A percentile compares a stretch with the other conserved stretches of the same genome.
phyloP scores from a whole-genome alignment of 371 early-diverging fungal genomes.

The Globomyces sp. region DNA sequence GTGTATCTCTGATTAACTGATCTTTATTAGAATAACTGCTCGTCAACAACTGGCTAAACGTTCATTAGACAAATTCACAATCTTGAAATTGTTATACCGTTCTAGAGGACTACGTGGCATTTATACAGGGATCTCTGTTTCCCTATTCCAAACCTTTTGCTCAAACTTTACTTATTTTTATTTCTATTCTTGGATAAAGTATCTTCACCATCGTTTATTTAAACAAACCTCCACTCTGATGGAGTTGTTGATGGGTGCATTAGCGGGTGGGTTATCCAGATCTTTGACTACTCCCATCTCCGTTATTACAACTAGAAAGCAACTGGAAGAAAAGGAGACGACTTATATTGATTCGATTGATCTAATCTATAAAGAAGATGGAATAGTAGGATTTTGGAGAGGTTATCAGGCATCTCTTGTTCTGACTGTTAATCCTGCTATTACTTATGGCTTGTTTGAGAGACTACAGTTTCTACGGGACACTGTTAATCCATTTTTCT shows the following conservation, averaged over 20 bases:
- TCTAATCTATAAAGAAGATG: conserved; percentile 45
- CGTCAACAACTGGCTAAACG: conserved; percentile 45
- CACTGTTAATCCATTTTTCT: neutral
- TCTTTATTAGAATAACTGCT: neutral
- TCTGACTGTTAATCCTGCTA: conserved; percentile 76
- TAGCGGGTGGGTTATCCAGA: conserved; percentile 85
- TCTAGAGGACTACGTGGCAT: conserved; percentile 82
- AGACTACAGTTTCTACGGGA: conserved; percentile 48
- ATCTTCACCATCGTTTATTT: conserved; percentile 34
- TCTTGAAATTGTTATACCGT: conserved; percentile 59
- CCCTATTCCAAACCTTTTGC: conserved; percentile 68
- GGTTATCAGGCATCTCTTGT: conserved; percentile 87
- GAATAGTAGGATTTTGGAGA: conserved; percentile 62
- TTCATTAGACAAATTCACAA: conserved; percentile 21
- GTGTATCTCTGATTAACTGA: conserved; percentile 58
- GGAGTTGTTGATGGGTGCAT: conserved; percentile 80
- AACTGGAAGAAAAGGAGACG: conserved; percentile 42
- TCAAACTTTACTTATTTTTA: conserved; percentile 31
- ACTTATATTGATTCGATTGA: conserved; percentile 68
- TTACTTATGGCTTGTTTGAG: conserved; percentile 85
- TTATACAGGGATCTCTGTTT: conserved; percentile 81
- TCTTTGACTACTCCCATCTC: conserved; percentile 83
- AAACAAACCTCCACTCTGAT: conserved; percentile 43
- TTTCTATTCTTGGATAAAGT: conserved; percentile 16
- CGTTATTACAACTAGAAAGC: conserved; percentile 68